phyloP scores from a whole-genome alignment of 1,284 basidiomycete species.

The Neonothopanus nambi region DNA sequence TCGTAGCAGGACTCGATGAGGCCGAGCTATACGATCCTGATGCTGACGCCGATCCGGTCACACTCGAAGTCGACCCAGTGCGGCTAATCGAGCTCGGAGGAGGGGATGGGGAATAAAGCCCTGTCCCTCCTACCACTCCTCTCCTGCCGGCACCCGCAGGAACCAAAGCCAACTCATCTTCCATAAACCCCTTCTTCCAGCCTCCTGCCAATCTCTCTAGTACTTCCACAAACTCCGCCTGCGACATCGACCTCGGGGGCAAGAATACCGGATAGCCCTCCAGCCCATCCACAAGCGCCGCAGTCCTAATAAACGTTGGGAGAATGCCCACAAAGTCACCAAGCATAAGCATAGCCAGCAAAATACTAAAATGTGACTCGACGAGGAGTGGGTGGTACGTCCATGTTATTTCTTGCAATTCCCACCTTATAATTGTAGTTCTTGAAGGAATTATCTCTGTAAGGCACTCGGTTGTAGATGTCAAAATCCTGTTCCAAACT shows the following conservation, averaged over 20 bases:
- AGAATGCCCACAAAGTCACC: slow-evolving; percentile 66
- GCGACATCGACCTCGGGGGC: slow-evolving; percentile 79
- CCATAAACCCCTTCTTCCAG: slow-evolving; percentile 62
- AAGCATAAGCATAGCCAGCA: slow-evolving; percentile 71
- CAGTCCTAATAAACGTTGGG: slow-evolving; percentile 60
- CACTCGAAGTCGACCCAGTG: slow-evolving; percentile 17
- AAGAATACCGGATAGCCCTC: slow-evolving; percentile 85
- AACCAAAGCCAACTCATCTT: slow-evolving; percentile 44
- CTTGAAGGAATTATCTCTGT: no score
- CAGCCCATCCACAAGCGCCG: slow-evolving; percentile 70
- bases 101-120: slow-evolving; percentile 39
- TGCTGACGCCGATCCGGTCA: neutral
- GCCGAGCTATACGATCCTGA: slow-evolving; percentile 3
- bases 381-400: slow-evolving; percentile 85
- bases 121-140: slow-evolving; percentile 27
- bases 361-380: slow-evolving; percentile 77
- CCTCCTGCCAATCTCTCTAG: slow-evolving; percentile 73
- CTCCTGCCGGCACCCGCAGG: slow-evolving; percentile 4
- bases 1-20: slow-evolving; percentile 13
- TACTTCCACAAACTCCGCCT: slow-evolving; percentile 81
- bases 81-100: slow-evolving; percentile 16
- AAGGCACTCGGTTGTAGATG: no score
- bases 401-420: no score
- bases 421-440: no score
- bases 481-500: no score